Evolutionary conservation across 2,329 filamentous ascomycete genomes (phyloP).

Genomic region (Emericellopsis cladophorae): DNA sequence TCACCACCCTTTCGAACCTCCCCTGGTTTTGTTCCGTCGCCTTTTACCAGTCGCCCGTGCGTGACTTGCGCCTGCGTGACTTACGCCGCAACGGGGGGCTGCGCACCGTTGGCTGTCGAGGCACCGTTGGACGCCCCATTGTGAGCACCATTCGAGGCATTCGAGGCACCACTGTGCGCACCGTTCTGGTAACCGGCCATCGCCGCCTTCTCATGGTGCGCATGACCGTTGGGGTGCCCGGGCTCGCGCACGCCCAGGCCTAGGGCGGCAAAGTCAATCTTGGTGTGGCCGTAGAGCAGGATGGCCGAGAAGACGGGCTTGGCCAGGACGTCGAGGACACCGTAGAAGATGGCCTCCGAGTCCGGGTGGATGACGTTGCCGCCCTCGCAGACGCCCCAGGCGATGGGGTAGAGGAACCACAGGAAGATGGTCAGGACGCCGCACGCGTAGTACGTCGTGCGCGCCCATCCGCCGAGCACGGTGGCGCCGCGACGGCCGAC

Average conservation of each 20-base stretch:
- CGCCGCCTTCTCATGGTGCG: too few species aligned
- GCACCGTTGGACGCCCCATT: neutral
- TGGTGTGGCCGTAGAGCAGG: conserved; percentile 49
- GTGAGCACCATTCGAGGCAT: too few species aligned
- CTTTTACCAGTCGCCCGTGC: neutral
- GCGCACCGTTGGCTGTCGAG: neutral
- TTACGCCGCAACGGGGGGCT: neutral
- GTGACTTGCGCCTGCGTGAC: too few species aligned
- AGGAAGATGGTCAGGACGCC: conserved; percentile 42
- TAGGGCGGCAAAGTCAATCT: conserved; percentile 43
- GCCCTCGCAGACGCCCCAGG: conserved; percentile 38
- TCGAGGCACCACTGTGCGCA: too few species aligned
- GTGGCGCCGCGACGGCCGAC: conserved; percentile 35
- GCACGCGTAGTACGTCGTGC: conserved; percentile 37
- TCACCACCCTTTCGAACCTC: too few species aligned
- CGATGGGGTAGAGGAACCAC: conserved; percentile 44
- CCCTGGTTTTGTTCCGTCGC: too few species aligned
- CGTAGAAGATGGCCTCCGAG: conserved; percentile 56
- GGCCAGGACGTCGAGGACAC: conserved; percentile 50
- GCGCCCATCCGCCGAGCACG: conserved; percentile 38
- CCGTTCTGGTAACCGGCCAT: too few species aligned
- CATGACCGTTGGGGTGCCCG: neutral
- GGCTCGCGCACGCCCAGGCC: conserved; percentile 27
- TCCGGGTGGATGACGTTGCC: conserved; percentile 44
- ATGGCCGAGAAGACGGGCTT: conserved; percentile 51